Evolutionary conservation across 23 red algal species (phyloP).

Genomic region (Gracilaria gracilis): DNA sequence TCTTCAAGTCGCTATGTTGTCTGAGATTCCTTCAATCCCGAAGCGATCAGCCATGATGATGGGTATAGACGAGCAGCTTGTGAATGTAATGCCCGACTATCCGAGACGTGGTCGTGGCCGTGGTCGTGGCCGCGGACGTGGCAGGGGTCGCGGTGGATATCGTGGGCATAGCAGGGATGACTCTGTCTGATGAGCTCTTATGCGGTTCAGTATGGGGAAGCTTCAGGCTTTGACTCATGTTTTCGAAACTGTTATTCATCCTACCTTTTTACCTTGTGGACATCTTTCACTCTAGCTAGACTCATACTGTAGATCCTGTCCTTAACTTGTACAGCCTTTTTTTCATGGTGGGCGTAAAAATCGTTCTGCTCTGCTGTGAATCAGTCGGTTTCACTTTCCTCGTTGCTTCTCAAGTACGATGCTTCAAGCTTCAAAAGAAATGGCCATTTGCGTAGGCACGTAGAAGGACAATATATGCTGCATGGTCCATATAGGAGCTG

Average conservation of each 20-base stretch:
- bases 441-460: not conserved
- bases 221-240: not conserved
- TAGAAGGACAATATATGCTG: not conserved
- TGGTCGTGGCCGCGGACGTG: constrained; percentile 31
- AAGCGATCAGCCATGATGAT: constrained; percentile 48
- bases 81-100: constrained; percentile 9
- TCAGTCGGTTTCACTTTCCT: not conserved
- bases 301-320: constrained; percentile 18
- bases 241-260: constrained; percentile 15
- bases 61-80: constrained; percentile 35
- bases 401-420: not conserved
- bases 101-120: constrained; percentile 35
- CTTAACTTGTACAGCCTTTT: constrained; percentile 43
- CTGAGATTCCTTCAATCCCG: constrained; percentile 57
- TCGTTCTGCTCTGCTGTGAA: not conserved
- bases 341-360: constrained; percentile 6
- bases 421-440: not conserved
- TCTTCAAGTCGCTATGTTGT: constrained; percentile 2
- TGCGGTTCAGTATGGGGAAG: not conserved
- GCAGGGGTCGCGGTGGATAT: constrained; percentile 8
- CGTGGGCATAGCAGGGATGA: not conserved
- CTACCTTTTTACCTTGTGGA: constrained; percentile 27
- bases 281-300: constrained; percentile 21
- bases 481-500: not conserved
- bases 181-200: not conserved